phyloP scores from a whole-genome alignment of 805 yeast species.

The Tetrapisispora iriomotensis region DNA sequence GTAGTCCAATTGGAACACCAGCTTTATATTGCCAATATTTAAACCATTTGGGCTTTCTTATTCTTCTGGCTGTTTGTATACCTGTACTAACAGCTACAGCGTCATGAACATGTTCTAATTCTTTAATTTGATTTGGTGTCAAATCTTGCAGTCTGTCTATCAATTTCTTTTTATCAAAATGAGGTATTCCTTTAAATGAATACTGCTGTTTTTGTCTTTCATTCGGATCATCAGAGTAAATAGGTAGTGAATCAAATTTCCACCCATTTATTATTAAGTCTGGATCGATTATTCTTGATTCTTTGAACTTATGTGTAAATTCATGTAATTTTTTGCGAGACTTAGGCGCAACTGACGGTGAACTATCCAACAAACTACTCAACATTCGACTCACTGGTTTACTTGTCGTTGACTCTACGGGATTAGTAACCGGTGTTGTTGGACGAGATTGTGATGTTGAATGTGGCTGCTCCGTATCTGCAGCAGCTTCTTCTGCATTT shows the following conservation, averaged over 20 bases:
- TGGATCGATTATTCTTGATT: conserved; percentile 4
- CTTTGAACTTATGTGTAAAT: neutral
- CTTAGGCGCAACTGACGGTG: neutral
- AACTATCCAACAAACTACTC: conserved; percentile 14
- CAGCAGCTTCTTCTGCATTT: neutral
- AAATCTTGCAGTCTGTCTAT: conserved; percentile 24
- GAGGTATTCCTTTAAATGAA: conserved; percentile 36
- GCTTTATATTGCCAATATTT: conserved; percentile 38
- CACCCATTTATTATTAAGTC: conserved; percentile 24
- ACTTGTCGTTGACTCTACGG: neutral
- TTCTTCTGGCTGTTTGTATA: conserved; percentile 33
- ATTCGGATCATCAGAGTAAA: conserved; percentile 12
- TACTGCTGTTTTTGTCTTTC: conserved; percentile 11
- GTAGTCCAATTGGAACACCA: conserved; percentile 32
- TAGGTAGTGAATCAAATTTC: conserved; percentile 27
- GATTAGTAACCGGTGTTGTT: conserved; percentile 2
- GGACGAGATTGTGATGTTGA: neutral
- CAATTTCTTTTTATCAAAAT: conserved; percentile 26
- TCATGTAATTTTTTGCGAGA: conserved; percentile 6
- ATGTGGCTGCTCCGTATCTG: neutral
- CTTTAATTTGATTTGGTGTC: conserved; percentile 33
- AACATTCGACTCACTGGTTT: conserved; percentile 19
- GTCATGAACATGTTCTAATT: conserved; percentile 42
- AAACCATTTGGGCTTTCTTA: conserved; percentile 39
- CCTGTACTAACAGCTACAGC: conserved; percentile 38